These are phyloP conservation scores for Plasmodium sp. DNA, from an alignment of 169 alveolate genomes.

Conservation along the genomic window DNA sequence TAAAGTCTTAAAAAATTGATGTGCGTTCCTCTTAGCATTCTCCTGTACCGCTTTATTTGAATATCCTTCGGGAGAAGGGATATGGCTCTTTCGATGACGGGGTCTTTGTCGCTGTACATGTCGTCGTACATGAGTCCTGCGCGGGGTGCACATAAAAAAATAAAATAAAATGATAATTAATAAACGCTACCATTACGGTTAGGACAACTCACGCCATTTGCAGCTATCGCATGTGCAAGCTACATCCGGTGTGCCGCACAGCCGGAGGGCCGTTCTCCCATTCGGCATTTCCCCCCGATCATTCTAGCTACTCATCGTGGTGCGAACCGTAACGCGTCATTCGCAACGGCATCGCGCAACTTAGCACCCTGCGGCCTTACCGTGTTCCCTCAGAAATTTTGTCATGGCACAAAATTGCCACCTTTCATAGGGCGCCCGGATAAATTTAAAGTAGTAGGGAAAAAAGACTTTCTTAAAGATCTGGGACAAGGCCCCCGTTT, in stretches of 20 bases:
- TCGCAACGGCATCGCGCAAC: too few species aligned
- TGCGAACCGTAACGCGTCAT: background rate
- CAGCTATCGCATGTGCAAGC: background rate
- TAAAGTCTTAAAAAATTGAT: conserved; percentile 79
- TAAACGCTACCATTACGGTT: background rate
- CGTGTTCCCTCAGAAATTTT: conserved; percentile 88
- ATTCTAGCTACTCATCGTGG: background rate
- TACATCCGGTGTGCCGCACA: background rate
- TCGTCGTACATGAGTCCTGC: conserved; percentile 90
- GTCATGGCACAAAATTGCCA: conserved; percentile 89
- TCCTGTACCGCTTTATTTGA: conserved; percentile 84
- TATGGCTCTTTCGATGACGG: conserved; percentile 89
- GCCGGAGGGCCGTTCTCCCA: background rate
- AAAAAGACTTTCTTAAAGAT: conserved; percentile 76
- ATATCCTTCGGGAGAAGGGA: conserved; percentile 85
- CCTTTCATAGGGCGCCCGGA: conserved; percentile 88
- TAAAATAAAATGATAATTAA: background rate
- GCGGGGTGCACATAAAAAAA: background rate
- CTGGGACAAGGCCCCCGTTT: conserved; percentile 29
- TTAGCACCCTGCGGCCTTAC: conserved; percentile 51
- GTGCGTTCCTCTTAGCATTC: conserved; percentile 88
- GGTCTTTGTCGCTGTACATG: conserved; percentile 86
- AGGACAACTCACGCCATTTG: background rate
- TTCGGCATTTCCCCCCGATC: background rate
- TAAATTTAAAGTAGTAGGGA: conserved; percentile 86